Evolutionary conservation across 768 basidiomycete species (phyloP), one percentile per base, ranked within the genome.

Genomic region (Mycena polygramma): DNA sequence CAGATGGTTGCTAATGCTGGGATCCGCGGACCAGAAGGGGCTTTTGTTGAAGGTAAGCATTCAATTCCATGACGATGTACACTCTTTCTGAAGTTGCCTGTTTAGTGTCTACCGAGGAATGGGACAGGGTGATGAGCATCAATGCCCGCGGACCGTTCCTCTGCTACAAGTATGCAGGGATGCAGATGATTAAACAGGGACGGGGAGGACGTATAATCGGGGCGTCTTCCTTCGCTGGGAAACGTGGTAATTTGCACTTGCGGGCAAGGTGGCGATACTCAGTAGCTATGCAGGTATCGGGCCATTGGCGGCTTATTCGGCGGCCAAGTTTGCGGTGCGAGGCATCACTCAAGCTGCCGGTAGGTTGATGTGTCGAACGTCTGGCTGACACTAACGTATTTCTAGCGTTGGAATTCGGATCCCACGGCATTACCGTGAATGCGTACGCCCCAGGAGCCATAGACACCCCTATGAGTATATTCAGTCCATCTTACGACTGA

Each of bases 301-400:
- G 11, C 36, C 46, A 35, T n/a, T 73, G 17, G 43, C 73, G 13
- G 72, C 79, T 17, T 87, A 86, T 66, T 75, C 71, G 41, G 73
- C 78, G 0, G 81, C 80, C 7, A 85, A 86, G 70, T 85, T 85
- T 73, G 84, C 84, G 7, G 61, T 87, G 0, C 77, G 83, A n/a
- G 84, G 81, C 17, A 69, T 87, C 36, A 85, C 86, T 0, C 83
- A 85, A 67, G 70, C 73, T 35, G 75, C 76, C 35, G 80, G 81
- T 81, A 57, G 30, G 76, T 72, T n/a, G 22, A 48, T 9, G 24
- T 22, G 14, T 39, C 35, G 20, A 55, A 20, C 22, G 0, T 37
- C 3, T 37, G 45, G 30, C 30, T 6, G 30, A 6, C 3, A 6
- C 30, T 30, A 46, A 46, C 19, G 13, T 19, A 15, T 19, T 7